Evolutionary conservation across 139 green algal species (phyloP), one percentile per base, ranked within the genome.

Genomic region (Closterium sp.): DNA sequence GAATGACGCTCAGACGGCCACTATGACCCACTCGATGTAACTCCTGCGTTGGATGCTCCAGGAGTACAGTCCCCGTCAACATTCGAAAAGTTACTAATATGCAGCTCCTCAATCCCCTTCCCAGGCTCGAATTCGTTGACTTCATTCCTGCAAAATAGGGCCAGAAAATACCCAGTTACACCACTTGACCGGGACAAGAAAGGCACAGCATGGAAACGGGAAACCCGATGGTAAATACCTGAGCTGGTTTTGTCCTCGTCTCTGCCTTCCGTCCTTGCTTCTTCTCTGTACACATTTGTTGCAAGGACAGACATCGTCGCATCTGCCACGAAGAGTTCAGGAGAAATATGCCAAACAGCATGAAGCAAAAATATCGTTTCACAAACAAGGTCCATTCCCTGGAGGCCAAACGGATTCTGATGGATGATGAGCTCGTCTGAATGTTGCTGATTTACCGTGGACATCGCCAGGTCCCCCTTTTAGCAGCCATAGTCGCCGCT

Each of bases 231-330:
- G 23, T 12, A 69, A 66, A 66, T 66, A 69, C 43, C 43, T 69
- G 43, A 1, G 43, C 43, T 69, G 43, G 10, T 69, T 69, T 69
- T 86, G 30, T 21, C 84, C 30, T 33, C 33, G 84, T 36, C 84
- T 33, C 84, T 88, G 84, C 84, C 84, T 35, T 86, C 81, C 84
- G 21, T 28, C 84, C 34, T 90, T 90, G 38, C 87, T 90, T n/a
- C 87, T 30, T 34, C 87, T 34, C 38, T 36, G 28, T 21, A 34
- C 31, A 35, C 87, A 90, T 35, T 90, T 90, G 87, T 90, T 90
- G 87, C 87, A 90, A 76, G 87, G 87, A 35, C 87, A 90, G 8
- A 83, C 87, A n/a, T 90, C 87, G 10, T 90, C 35, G 34, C 87
- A 90, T 34, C 87, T 90, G 87, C 36, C 28, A 34, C 34, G 30